These are phyloP conservation scores for Oehlia diaphana DNA, from an alignment of 192 early-diverging fungal species.

Conservation along the genomic window DNA sequence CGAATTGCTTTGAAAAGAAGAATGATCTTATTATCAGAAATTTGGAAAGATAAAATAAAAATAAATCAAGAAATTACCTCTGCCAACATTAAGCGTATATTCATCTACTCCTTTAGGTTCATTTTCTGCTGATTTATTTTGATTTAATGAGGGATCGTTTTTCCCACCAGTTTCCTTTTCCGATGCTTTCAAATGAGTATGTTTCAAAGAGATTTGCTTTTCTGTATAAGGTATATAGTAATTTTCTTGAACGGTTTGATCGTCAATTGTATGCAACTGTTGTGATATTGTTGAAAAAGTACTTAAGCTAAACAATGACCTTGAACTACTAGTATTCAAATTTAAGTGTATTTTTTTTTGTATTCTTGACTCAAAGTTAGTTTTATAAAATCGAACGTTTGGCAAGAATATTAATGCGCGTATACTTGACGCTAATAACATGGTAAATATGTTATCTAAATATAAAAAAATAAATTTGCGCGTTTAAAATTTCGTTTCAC, in stretches of 20 bases:
- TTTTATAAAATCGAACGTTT: neutral
- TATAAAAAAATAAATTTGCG: too few relatives aligned
- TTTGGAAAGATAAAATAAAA: neutral
- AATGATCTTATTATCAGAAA: neutral
- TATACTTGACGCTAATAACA: neutral
- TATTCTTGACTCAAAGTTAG: neutral
- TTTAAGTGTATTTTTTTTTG: neutral
- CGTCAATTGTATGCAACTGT: neutral
- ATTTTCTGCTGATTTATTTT: neutral
- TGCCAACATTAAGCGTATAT: conserved; percentile 21
- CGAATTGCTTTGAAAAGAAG: conserved; percentile 43
- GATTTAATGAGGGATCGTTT: neutral
- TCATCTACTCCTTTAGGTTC: conserved; percentile 6
- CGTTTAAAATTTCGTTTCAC: too few relatives aligned
- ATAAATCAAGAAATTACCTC: neutral
- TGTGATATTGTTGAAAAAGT: neutral
- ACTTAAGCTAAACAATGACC: neutral
- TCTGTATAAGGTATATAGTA: neutral
- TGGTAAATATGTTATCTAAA: neutral
- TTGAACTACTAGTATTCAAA: neutral
- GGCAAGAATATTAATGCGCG: neutral
- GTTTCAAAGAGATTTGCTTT: neutral
- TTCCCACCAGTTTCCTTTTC: neutral
- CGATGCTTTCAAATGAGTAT: neutral
- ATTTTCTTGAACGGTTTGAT: neutral